Base-by-base conservation (phyloP, 331 rosid genomes). In the Prunus yedoensis region DNA sequence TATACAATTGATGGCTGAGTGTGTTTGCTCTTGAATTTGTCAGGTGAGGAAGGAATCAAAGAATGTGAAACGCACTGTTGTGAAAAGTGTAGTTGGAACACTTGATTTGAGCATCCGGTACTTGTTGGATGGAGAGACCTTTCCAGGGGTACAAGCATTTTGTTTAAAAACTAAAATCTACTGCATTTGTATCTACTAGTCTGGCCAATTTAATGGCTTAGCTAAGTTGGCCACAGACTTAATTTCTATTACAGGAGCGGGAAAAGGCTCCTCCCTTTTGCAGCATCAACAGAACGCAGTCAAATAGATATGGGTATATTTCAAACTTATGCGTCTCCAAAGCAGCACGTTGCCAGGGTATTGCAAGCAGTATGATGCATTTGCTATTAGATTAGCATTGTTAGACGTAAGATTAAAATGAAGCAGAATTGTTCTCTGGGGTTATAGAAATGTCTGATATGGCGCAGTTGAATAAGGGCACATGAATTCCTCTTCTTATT, bases 11-110 rank as follows among this genome's bases (percentile, higher is more conserved):
- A 38, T 45, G 47, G 6, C 43, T 27, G 25, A 17, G 27, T 38
- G 35, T 53, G 54, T 61, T 61, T 32, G 2, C 35, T 49, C 27
- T 91, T 59, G 81, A 85, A 83, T 83, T 73, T 85, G 70, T 85
- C 90, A 94, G 99, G 95, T 92, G 72, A 94, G 74, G 84, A 94
- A 90, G 90, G 91, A 88, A 79, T 74, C 78, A 66, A 88, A 79
- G 86, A 84, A 87, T 78, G 83, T 74, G 79, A 90, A 95, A 78
- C 83, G 84, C 47, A 80, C 89, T 0, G 74, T 89, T 65, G 30
- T 95, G 68, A 92, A 87, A 83, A 88, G 97, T 85, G 88, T 92
- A 8, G 94, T 92, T 63, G 99, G 96, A 84, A 95, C 97, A 56
- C 97, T 95, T 61, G 99, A 95, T 83, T 80, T 95, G 89, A 85